Percentiles rank a stretch among this genome's conserved stretches.
phyloP scores from a whole-genome alignment of 2,329 filamentous ascomycete genomes.

The Talaromyces sp. region DNA sequence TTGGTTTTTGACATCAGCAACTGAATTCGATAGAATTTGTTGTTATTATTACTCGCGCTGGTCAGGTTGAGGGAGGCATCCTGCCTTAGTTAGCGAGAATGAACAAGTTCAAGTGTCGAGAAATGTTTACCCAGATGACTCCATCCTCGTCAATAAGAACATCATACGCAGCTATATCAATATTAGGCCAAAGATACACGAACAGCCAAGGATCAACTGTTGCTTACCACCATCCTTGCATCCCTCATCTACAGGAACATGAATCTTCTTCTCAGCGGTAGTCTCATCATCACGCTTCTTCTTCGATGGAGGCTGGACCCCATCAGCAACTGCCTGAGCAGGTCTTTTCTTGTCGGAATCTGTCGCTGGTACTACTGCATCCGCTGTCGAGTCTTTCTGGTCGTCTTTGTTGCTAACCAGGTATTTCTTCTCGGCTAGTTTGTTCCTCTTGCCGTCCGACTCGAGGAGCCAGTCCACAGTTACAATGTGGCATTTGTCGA shows the following conservation, averaged over 20 bases:
- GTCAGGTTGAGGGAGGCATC: slow-evolving; percentile 78
- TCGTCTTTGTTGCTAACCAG: slow-evolving; percentile 21
- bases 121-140: slow-evolving; percentile 53
- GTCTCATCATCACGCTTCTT: slow-evolving; percentile 44
- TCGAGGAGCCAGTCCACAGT: slow-evolving; percentile 55
- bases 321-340: slow-evolving; percentile 17
- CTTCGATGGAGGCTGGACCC: slow-evolving; percentile 26
- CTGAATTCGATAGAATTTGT: slow-evolving; percentile 78
- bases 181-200: background rate
- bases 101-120: slow-evolving; percentile 41
- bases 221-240: slow-evolving; percentile 25
- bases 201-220: background rate
- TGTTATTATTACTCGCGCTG: slow-evolving; percentile 66
- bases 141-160: slow-evolving; percentile 64
- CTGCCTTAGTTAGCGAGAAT: slow-evolving; percentile 61
- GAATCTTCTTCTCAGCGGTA: slow-evolving; percentile 38
- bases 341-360: slow-evolving; percentile 24
- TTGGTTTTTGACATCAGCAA: slow-evolving; percentile 44
- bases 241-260: slow-evolving; percentile 46
- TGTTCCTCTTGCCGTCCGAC: slow-evolving; percentile 43
- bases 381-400: slow-evolving; percentile 13
- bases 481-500: slow-evolving; percentile 50
- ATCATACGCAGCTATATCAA: slow-evolving; percentile 12
- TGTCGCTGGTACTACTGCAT: background rate
- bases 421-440: slow-evolving; percentile 38